Conservation (phyloP, 164 flowering plant species). For the Vitis amurensis region DNA sequence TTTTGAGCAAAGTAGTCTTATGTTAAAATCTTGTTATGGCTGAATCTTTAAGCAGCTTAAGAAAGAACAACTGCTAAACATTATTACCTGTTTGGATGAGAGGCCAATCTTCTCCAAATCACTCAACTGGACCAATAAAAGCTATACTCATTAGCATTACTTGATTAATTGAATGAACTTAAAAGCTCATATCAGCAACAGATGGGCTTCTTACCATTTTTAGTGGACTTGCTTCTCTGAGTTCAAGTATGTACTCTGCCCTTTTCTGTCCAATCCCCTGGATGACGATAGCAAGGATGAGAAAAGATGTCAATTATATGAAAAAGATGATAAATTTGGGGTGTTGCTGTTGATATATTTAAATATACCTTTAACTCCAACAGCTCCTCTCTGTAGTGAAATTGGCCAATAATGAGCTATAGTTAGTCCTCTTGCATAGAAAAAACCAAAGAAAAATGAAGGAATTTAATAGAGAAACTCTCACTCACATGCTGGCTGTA, state of each 20-base stretch:
- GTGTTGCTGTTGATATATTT: not conserved
- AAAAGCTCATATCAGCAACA: not conserved
- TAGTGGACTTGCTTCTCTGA: slow-evolving; percentile 71
- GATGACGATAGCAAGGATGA: not conserved
- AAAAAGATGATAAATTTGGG: not conserved
- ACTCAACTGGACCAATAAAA: slow-evolving; percentile 52
- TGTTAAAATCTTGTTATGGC: not conserved
- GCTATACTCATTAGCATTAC: slow-evolving; percentile 4
- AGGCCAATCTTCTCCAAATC: slow-evolving; percentile 89
- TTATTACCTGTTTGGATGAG: slow-evolving; percentile 75
- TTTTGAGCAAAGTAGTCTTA: not conserved
- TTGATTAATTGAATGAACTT: not conserved
- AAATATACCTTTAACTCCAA: slow-evolving; percentile 58
- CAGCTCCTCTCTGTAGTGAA: slow-evolving; percentile 68
- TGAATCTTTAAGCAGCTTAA: too few relatives aligned
- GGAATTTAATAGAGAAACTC: not conserved
- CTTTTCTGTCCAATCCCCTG: slow-evolving; percentile 88
- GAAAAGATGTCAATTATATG: not conserved
- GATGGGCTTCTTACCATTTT: slow-evolving; percentile 56
- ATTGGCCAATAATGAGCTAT: slow-evolving; percentile 10
- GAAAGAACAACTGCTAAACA: not conserved
- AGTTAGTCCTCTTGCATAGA: not conserved
- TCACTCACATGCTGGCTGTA: slow-evolving; percentile 69
- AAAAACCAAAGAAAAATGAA: not conserved
- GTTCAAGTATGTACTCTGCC: slow-evolving; percentile 71